A percentile compares a stretch with the other conserved stretches of the same genome.
phyloP scores from a whole-genome alignment of 2,329 filamentous ascomycete genomes.

The Diaporthe velutina region DNA sequence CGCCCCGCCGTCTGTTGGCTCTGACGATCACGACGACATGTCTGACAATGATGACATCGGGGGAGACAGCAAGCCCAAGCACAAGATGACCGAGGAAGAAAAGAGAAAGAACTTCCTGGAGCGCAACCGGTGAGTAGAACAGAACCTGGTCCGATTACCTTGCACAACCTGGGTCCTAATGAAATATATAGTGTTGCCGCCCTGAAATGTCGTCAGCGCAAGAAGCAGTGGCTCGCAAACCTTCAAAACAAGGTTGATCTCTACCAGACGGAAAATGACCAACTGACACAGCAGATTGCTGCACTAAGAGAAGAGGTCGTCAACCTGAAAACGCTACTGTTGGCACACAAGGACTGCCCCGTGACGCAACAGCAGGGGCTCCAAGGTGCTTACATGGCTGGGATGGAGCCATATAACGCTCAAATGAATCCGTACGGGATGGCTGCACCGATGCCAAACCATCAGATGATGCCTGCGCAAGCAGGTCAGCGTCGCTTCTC shows the following conservation, averaged over 20 bases:
- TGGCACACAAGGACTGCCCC: conserved; percentile 96
- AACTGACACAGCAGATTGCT: conserved; percentile 84
- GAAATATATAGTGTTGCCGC: conserved; percentile 81
- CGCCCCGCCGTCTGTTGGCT: conserved; percentile 45
- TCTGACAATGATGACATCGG: conserved; percentile 69
- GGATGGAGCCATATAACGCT: conserved; percentile 66
- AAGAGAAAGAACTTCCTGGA: conserved; percentile 99
- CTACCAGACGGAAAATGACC: conserved; percentile 92
- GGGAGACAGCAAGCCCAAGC: conserved; percentile 71
- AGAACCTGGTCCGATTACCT: not conserved
- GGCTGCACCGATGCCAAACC: conserved; percentile 63
- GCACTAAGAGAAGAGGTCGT: conserved; percentile 93
- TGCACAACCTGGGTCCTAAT: not conserved
- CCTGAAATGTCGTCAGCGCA: conserved; percentile 95
- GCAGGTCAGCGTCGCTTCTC: conserved; percentile 69
- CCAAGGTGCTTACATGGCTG: conserved; percentile 64
- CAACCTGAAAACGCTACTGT: conserved; percentile 89
- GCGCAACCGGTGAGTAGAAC: conserved; percentile 82
- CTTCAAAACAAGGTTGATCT: conserved; percentile 95
- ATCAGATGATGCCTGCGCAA: conserved; percentile 69
- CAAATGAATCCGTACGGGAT: conserved; percentile 73
- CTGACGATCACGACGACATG: conserved; percentile 51
- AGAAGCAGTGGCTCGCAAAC: conserved; percentile 98
- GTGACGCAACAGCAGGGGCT: conserved; percentile 90
- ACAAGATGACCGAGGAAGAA: conserved; percentile 97